These are phyloP conservation scores for Diaporthe aspalathi DNA, from an alignment of 2,329 filamentous ascomycete species.

Conservation along the genomic window DNA sequence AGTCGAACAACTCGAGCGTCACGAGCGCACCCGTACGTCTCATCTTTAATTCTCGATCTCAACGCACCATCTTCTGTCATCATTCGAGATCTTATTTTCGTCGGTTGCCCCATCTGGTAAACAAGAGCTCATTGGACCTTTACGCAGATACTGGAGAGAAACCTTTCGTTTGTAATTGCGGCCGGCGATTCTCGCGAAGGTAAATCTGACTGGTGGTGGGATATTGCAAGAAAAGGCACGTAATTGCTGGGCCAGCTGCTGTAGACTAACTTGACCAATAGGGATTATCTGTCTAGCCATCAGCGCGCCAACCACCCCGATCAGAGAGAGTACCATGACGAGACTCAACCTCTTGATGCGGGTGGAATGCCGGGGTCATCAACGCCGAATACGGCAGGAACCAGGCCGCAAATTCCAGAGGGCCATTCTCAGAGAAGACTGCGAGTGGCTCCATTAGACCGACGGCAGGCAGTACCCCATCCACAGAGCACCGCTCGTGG, in stretches of 20 bases:
- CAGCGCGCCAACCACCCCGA: not conserved
- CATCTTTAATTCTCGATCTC: no score
- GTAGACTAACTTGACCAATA: not conserved
- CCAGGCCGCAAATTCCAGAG: not conserved
- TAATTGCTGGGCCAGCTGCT: no score
- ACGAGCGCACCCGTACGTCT: constrained; percentile 15
- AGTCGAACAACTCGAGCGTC: not conserved
- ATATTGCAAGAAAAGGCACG: not conserved
- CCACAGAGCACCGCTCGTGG: not conserved
- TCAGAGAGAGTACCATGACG: not conserved
- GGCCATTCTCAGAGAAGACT: not conserved
- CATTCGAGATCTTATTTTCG: not conserved
- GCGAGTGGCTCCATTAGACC: not conserved
- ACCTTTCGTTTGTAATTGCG: not conserved
- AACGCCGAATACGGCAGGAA: not conserved
- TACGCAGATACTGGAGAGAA: not conserved
- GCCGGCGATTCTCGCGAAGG: not conserved
- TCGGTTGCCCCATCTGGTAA: not conserved
- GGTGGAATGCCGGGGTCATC: not conserved
- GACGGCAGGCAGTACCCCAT: not conserved
- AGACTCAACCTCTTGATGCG: not conserved
- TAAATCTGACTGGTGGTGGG: no score
- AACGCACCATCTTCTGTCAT: not conserved
- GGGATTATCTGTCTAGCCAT: not conserved
- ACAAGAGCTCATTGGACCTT: not conserved